A percentile compares a stretch with the other conserved stretches of the same genome.
Evolutionary conservation across 225 moss, liverwort and hornwort genomes (phyloP).

Genomic region (Pleurozium schreberi): DNA sequence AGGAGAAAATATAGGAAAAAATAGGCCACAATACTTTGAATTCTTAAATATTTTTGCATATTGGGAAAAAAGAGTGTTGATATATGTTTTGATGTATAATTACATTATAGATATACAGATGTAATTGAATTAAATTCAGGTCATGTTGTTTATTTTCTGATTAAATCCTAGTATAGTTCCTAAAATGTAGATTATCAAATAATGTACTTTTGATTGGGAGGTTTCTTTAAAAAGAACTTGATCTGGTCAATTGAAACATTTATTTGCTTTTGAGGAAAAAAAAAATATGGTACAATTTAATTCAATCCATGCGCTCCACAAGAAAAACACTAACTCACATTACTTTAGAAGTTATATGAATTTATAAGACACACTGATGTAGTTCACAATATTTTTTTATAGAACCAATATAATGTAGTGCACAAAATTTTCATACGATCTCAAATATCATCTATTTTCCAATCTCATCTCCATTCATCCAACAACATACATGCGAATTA

Average conservation of each 20-base stretch:
- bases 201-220: too few species aligned
- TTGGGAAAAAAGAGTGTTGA: background rate
- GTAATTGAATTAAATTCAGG: background rate
- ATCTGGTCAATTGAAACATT: background rate
- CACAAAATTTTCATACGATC: background rate
- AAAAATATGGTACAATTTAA: too few species aligned
- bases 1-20: background rate
- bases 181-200: background rate
- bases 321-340: fast-evolving
- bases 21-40: background rate
- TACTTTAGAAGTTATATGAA: background rate
- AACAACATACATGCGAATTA: background rate
- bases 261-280: background rate
- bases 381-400: background rate
- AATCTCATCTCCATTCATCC: background rate
- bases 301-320: background rate
- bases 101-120: background rate
- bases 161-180: too few species aligned
- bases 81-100: background rate
- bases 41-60: fast-evolving
- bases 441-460: background rate
- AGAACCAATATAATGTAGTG: background rate
- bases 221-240: background rate
- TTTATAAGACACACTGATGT: background rate
- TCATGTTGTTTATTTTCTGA: background rate